These are phyloP conservation scores for Hebeloma cylindrosporum DNA, from an alignment of 768 basidiomycete species.

Conservation along the genomic window DNA sequence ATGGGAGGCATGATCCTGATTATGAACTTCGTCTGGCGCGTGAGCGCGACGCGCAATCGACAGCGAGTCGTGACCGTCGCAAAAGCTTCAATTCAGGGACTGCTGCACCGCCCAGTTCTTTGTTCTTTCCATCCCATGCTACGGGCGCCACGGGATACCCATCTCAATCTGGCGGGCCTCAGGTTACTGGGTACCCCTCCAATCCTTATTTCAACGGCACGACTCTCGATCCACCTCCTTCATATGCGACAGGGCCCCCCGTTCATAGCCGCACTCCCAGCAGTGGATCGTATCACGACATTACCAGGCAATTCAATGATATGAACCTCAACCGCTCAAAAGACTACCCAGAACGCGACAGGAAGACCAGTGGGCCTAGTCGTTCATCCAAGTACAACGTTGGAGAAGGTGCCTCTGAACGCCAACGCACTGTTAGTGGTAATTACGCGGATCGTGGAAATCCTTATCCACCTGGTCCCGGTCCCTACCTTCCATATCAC, in stretches of 20 bases:
- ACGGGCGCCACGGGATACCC: slow-evolving; percentile 26
- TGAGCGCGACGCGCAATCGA: slow-evolving; percentile 50
- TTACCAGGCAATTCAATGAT: slow-evolving; percentile 43
- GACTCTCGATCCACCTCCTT: slow-evolving; percentile 12
- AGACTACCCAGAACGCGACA: slow-evolving; percentile 33
- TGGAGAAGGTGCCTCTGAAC: slow-evolving; percentile 35
- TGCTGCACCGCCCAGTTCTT: slow-evolving; percentile 23
- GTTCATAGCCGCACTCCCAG: slow-evolving; percentile 35
- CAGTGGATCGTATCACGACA: slow-evolving; percentile 30
- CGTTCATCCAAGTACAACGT: slow-evolving; percentile 49
- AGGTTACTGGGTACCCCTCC: slow-evolving; percentile 24
- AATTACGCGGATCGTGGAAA: slow-evolving; percentile 35
- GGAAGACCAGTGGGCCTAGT: slow-evolving; percentile 32
- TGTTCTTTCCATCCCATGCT: slow-evolving; percentile 32
- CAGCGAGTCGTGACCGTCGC: slow-evolving; percentile 44
- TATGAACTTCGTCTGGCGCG: slow-evolving; percentile 56
- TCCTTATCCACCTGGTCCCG: slow-evolving; percentile 27
- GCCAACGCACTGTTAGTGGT: slow-evolving; percentile 39
- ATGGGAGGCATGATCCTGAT: slow-evolving; percentile 44
- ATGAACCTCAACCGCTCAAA: slow-evolving; percentile 39
- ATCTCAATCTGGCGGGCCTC: slow-evolving; percentile 21
- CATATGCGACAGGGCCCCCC: slow-evolving; percentile 19
- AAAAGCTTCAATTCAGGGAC: slow-evolving; percentile 52
- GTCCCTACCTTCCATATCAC: slow-evolving; percentile 28
- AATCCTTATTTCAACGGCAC: slow-evolving; percentile 25